Base-by-base conservation (phyloP, 192 early-diverging fungal genomes). In the Entomortierella chlamydospora region DNA sequence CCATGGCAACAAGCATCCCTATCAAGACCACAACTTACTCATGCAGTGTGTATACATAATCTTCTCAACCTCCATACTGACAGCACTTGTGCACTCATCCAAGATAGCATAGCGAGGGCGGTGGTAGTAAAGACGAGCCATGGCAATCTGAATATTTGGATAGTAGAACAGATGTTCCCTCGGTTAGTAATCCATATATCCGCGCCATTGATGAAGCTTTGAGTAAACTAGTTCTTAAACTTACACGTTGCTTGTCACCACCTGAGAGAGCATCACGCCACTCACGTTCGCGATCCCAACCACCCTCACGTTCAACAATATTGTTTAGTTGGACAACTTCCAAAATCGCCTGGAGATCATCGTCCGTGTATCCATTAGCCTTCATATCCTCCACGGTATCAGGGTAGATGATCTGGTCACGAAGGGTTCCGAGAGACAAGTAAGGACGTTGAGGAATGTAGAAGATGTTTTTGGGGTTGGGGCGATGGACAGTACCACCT, bases 371-470 rank as follows among this genome's bases (percentile, higher is more conserved):
- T 33, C 90, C 87, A 23, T 87, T 85, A 74, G 65, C 81, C 26
- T 81, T 64, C 94, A 97, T 96, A 23, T 98, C 94, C 34, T 87
- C 86, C 15, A 87, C 81, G 30, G 91, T 93, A 79, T 98, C 91
- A 17, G 98, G 98, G 82, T 99, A 99, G 61, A 99, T 98, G 65
- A 99, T 89, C 87, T 98, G 96, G 83, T 98, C 97, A 41, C 98
- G 92, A 54, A 99, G 84, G 1, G 95, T 97, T 47, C 98, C 96
- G 30, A 96, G 79, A 41, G 95, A 92, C 31, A 99, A 85, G 68
- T 99, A 99, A n/a, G 98, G 98, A 39, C 96, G 91, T 82, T 99
- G 98, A 29, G 98, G 97, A 64, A 99, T 95, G 84, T 99, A 99
- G 62, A 99, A 97, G 65, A 99, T 96, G 81, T 94, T 91, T 70